Base-by-base conservation (phyloP, 2,329 filamentous ascomycete species). In the Ophiostoma ulmi region DNA sequence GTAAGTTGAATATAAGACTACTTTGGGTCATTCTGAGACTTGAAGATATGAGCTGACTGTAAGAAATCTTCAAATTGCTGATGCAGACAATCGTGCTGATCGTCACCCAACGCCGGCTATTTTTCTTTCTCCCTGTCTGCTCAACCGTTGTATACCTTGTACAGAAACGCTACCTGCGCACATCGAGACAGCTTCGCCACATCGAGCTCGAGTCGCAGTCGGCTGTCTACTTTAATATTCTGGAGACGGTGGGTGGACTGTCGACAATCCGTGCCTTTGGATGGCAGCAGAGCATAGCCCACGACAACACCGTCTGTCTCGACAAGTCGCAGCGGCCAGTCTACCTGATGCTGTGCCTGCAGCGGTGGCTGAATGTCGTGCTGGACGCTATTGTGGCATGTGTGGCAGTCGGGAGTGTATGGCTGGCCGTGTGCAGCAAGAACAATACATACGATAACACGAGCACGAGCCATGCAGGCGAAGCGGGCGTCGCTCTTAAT, bases 141-240 rank as follows among this genome's bases (percentile, higher is more conserved):
- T 11, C 39, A 11, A 14, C 5, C 10, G 39, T 41, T 41, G 39
- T 41, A 3, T 86, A 83, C 70, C 58, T 79, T 0, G 78, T 86
- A 2, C 84, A 86, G 72, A 84, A 81, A 65, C 76, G 83, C 36
- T 87, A 87, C 72, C 79, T 88, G 0, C 80, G 82, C 6, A 87
- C 86, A 0, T 87, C 86, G 0, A 81, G 86, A 0, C 86, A 88
- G 73, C 77, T 88, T 2, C 83, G 85, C 52, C 80, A 85, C 14
- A 75, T 88, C 38, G 86, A 88, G 67, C 78, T 88, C 0, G 85
- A 88, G 73, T 81, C 84, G 0, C 83, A 83, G 67, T 80, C 85
- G 0, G 82, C 81, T 0, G 77, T 88, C 0, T 83, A 76, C 61
- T 78, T 78, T 0, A 78, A 75, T 64, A 79, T 83, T 22, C 70